A percentile compares a stretch with the other conserved stretches of the same genome.
phyloP scores from a whole-genome alignment of 2,329 filamentous ascomycete genomes.

The Claviceps fusiformis region DNA sequence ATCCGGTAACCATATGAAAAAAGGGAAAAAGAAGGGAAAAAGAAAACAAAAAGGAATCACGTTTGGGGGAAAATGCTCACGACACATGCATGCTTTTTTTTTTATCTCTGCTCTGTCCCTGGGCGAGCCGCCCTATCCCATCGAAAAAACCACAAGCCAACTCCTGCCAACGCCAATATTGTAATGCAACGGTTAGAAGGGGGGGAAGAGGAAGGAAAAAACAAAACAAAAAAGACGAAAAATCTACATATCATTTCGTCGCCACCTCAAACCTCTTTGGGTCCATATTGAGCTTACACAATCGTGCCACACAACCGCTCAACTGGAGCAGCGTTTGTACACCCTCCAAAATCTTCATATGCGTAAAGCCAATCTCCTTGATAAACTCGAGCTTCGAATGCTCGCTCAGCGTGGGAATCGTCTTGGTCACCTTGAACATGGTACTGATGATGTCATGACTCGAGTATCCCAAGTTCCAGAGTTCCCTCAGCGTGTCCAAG shows the following conservation, averaged over 20 bases:
- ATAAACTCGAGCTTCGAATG: slow-evolving; percentile 96
- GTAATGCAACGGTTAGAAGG: neutral
- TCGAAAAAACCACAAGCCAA: neutral
- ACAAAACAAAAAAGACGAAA: too few species aligned
- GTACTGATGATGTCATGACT: slow-evolving; percentile 98
- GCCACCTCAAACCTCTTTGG: slow-evolving; percentile 56
- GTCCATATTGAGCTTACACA: slow-evolving; percentile 96
- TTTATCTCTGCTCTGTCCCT: neutral
- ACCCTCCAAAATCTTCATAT: slow-evolving; percentile 98
- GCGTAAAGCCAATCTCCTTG: slow-evolving; percentile 95
- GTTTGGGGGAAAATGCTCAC: too few species aligned
- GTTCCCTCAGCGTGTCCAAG: slow-evolving; percentile 71
- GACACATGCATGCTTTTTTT: too few species aligned
- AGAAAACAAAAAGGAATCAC: too few species aligned
- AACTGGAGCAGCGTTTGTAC: slow-evolving; percentile 91
- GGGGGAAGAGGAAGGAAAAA: neutral
- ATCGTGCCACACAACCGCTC: slow-evolving; percentile 77
- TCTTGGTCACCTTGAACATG: slow-evolving; percentile 98
- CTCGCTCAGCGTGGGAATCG: slow-evolving; percentile 80
- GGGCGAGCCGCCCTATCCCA: neutral
- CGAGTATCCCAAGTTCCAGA: slow-evolving; percentile 94
- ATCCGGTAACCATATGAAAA: neutral
- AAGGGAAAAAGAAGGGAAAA: neutral
- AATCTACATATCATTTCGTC: slow-evolving; percentile 17
- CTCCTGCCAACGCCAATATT: slow-evolving; percentile 18